Evolutionary conservation across 805 yeast genomes (phyloP).

Genomic region (Ogataea trehaloabstinens): DNA sequence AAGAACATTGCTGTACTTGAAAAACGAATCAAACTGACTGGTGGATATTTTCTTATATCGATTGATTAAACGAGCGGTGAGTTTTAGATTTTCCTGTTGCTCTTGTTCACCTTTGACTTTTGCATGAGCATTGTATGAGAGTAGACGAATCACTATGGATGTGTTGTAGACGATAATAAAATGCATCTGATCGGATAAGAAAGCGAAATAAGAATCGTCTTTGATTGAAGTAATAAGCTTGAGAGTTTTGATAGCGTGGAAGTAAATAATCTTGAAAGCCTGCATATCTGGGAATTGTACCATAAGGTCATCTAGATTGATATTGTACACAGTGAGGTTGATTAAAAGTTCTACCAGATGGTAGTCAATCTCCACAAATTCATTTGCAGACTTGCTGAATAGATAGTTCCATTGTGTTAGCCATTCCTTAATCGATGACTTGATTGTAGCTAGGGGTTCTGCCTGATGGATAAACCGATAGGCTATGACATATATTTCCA

Average conservation of each 20-base stretch:
- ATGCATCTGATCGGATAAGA: conserved; percentile 69
- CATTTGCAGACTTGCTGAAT: conserved; percentile 67
- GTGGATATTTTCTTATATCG: conserved; percentile 16
- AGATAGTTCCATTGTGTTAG: conserved; percentile 65
- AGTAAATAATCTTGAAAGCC: conserved; percentile 30
- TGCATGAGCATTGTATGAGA: conserved; percentile 9
- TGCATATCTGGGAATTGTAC: conserved; percentile 9
- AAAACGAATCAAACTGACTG: conserved; percentile 9
- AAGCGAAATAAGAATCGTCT: conserved; percentile 59
- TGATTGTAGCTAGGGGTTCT: conserved; percentile 11
- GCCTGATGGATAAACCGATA: conserved; percentile 54
- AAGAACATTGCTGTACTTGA: conserved; percentile 7
- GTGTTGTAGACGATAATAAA: conserved; percentile 46
- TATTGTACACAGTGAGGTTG: conserved; percentile 18
- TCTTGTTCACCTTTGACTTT: conserved; percentile 5
- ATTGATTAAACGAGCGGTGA: conserved; percentile 10
- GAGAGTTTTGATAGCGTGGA: conserved; percentile 42
- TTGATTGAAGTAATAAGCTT: conserved; percentile 35
- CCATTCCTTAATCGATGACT: conserved; percentile 56
- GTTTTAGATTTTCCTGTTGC: conserved; percentile 5
- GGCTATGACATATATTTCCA: conserved; percentile 55
- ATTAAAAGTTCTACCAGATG: conserved; percentile 59
- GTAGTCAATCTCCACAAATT: conserved; percentile 70
- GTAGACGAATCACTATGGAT: conserved; percentile 33
- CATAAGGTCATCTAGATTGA: conserved; percentile 5